Evolutionary conservation across 2,329 filamentous ascomycete genomes (phyloP).

Genomic region (Aspergillus texensis): DNA sequence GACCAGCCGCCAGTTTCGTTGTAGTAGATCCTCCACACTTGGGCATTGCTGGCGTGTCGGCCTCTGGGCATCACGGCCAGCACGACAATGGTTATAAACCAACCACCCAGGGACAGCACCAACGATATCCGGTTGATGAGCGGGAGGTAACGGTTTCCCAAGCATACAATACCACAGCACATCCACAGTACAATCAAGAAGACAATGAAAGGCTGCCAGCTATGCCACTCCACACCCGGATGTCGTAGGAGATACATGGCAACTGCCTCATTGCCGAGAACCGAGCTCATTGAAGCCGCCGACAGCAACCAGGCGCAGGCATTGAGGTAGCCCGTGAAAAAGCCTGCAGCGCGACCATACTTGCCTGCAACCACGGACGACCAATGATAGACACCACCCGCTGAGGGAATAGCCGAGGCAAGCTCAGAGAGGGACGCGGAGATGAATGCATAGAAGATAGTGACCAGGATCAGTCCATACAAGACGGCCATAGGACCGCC

Average conservation of each 20-base stretch:
- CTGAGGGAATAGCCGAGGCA: constrained; percentile 59
- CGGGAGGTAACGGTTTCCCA: constrained; percentile 53
- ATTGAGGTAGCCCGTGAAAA: constrained; percentile 42
- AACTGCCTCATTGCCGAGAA: constrained; percentile 35
- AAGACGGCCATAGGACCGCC: constrained; percentile 62
- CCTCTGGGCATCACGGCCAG: constrained; percentile 50
- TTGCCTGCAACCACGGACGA: constrained; percentile 55
- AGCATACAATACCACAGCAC: constrained; percentile 53
- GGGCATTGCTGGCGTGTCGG: constrained; percentile 27
- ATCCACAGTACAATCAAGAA: constrained; percentile 55
- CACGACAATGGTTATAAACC: constrained; percentile 54
- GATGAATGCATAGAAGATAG: constrained; percentile 56
- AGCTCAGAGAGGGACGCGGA: constrained; percentile 60
- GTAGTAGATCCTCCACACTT: constrained; percentile 33
- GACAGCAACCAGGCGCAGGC: constrained; percentile 37
- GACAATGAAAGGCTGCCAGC: constrained; percentile 36
- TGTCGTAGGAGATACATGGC: constrained; percentile 35
- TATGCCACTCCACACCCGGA: constrained; percentile 25
- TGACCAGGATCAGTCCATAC: constrained; percentile 55
- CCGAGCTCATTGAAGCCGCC: constrained; percentile 34
- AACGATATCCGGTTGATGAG: constrained; percentile 58
- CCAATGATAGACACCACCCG: constrained; percentile 59
- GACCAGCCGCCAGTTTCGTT: constrained; percentile 36
- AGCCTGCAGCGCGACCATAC: constrained; percentile 50
- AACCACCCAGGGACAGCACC: constrained; percentile 53